Evolutionary conservation across 345 rosid species (phyloP), one percentile per base, ranked within the genome.

Genomic region (Hibiscus mutabilis): DNA sequence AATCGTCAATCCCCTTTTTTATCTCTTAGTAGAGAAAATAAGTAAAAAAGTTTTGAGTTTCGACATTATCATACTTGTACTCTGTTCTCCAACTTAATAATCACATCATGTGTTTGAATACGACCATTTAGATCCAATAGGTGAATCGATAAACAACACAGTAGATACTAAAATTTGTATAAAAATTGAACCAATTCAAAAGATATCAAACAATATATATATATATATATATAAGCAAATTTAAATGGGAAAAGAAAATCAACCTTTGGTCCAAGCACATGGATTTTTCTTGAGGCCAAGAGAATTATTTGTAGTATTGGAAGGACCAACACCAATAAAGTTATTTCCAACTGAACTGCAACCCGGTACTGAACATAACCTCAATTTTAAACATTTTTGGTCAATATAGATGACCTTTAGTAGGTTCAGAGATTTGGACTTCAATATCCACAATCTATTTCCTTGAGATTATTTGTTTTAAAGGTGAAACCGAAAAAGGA

Each of bases 261-360:
- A 12, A 66, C 70, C 56, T 66, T 14, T 66, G 56, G 1, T 66
- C 70, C 70, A 66, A 6, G 70, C 16, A 66, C 1, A 24, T 6
- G 70, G 52, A 46, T 66, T 66, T 46, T 5, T 66, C 70, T 66
- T 1, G 5, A 66, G 55, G 4, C 12, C 33, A 25, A 3, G 70
- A 22, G 56, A 56, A 66, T 37, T 66, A 2, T n/a, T 14, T 14
- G 35, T 40, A 1, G 53, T 22, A 19, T 3, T 37, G 29, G 42
- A 65, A 15, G 69, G 69, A 65, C 69, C 69, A 46, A 46, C 19
- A 42, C 70, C n/a, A 22, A 46, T 1, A 67, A 67, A 22, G 22
- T 40, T 52, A 8, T 67, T 58, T 46, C 25, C 59, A 5, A n/a
- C 55, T 15, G 70, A 25, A 21, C 57, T 18, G 31, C 58, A 66